phyloP scores from a whole-genome alignment of 2,329 filamentous ascomycete species.

The Rhynchosporium graminicola region DNA sequence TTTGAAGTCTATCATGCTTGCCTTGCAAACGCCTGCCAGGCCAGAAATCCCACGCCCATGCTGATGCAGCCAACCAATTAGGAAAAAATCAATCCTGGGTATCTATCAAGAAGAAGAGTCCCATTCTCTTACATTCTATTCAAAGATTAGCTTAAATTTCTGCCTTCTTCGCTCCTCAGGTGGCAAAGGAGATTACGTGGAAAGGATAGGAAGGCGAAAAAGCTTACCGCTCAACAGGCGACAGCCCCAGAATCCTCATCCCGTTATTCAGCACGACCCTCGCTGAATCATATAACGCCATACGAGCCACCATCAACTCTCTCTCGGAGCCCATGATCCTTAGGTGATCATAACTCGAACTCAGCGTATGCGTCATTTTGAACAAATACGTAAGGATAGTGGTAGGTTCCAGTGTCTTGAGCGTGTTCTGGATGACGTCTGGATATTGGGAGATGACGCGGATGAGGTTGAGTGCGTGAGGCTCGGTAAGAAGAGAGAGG shows the following conservation, averaged over 20 bases:
- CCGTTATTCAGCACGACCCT: slow-evolving; percentile 78
- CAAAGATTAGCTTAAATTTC: slow-evolving; percentile 7
- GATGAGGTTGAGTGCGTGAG: slow-evolving; percentile 71
- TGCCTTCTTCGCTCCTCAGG: not conserved
- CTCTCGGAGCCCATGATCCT: slow-evolving; percentile 78
- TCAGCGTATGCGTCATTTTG: slow-evolving; percentile 81
- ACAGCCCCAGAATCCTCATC: slow-evolving; percentile 78
- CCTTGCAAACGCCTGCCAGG: slow-evolving; percentile 11
- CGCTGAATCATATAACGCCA: slow-evolving; percentile 77
- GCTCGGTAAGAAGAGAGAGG: slow-evolving; percentile 67
- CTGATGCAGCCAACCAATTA: slow-evolving; percentile 4
- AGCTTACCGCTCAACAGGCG: slow-evolving; percentile 62
- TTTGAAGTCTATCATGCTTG: slow-evolving; percentile 8
- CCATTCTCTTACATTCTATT: slow-evolving; percentile 21
- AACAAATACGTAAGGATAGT: slow-evolving; percentile 72
- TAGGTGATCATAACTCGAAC: slow-evolving; percentile 78
- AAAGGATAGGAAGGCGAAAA: not conserved
- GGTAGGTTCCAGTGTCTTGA: slow-evolving; percentile 78
- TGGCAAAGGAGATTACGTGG: not conserved
- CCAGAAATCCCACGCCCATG: slow-evolving; percentile 4
- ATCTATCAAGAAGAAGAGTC: slow-evolving; percentile 17
- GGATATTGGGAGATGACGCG: slow-evolving; percentile 82
- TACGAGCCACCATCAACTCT: slow-evolving; percentile 68
- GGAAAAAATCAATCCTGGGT: slow-evolving; percentile 4
- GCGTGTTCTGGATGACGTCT: slow-evolving; percentile 79